These are phyloP conservation scores for Dalbergia oliveri DNA, from an alignment of 306 rosid genomes.

Conservation along the genomic window DNA sequence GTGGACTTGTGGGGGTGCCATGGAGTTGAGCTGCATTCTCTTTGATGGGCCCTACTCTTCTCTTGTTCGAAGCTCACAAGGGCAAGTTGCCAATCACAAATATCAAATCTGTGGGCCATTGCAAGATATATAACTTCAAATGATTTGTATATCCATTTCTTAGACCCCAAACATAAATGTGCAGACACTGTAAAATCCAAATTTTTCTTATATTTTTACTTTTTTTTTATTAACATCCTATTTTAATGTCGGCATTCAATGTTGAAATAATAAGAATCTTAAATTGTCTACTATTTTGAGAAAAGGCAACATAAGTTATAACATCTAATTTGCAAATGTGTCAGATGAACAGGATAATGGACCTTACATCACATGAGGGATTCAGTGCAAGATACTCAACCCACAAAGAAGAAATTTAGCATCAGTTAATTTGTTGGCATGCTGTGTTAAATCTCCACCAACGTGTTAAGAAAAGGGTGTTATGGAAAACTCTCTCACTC, in stretches of 20 bases:
- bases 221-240: background rate
- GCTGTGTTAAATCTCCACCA: constrained; percentile 20
- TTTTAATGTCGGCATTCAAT: background rate
- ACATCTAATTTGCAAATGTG: constrained; percentile 30
- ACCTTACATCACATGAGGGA: constrained; percentile 41
- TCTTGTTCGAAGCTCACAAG: background rate
- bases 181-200: no score
- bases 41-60: constrained; percentile 58
- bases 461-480: background rate
- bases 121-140: background rate
- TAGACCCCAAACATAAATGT: no score
- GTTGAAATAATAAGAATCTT: background rate
- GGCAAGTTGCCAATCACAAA: no score
- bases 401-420: constrained; percentile 10
- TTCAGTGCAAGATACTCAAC: constrained; percentile 36
- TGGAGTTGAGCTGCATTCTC: constrained; percentile 45
- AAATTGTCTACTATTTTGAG: constrained; percentile 26
- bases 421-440: constrained; percentile 22
- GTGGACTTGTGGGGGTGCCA: constrained; percentile 10
- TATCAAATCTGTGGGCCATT: background rate
- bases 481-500: constrained; percentile 6
- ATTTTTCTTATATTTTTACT: no score
- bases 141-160: no score
- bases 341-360: constrained; percentile 37
- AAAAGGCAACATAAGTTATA: constrained; percentile 37